These are phyloP conservation scores for Pleodorina starrii DNA, from an alignment of 139 green algal species.

Conservation along the genomic window DNA sequence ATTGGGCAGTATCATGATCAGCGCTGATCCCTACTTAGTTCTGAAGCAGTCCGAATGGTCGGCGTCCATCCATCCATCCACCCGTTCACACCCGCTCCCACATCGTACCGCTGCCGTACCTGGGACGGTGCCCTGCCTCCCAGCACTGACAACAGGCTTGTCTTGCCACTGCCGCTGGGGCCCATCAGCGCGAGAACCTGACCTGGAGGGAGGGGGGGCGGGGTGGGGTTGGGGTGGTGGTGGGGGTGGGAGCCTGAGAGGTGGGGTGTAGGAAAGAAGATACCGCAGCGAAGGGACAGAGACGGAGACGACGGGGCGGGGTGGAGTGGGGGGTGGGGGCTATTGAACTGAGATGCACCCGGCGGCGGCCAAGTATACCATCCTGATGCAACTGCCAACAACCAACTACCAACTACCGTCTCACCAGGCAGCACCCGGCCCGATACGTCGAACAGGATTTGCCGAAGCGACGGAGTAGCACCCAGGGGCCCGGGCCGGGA, in stretches of 20 bases:
- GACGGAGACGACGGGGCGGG: background rate
- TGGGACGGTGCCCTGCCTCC: conserved; percentile 62
- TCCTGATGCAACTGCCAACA: background rate
- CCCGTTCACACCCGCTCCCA: no score
- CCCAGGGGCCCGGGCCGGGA: no score
- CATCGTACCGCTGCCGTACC: no score
- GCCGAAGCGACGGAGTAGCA: background rate
- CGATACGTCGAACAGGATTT: conserved; percentile 63
- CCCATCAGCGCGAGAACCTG: conserved; percentile 75
- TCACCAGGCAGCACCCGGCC: conserved; percentile 55
- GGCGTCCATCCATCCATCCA: no score
- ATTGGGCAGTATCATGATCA: no score
- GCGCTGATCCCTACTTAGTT: no score
- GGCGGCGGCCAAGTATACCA: background rate
- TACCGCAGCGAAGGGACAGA: background rate
- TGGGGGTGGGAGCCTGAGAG: background rate
- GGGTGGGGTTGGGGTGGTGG: background rate
- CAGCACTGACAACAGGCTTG: conserved; percentile 80
- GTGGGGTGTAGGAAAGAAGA: background rate
- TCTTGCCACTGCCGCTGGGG: conserved; percentile 85
- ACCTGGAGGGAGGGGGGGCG: background rate
- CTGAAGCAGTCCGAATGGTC: no score
- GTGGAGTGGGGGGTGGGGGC: background rate
- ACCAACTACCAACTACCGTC: background rate
- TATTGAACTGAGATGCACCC: background rate